Percentiles rank a stretch among this genome's conserved stretches.
Evolutionary conservation across 371 early-diverging fungal genomes (phyloP).

Genomic region (Apophysomyces ossiformis): DNA sequence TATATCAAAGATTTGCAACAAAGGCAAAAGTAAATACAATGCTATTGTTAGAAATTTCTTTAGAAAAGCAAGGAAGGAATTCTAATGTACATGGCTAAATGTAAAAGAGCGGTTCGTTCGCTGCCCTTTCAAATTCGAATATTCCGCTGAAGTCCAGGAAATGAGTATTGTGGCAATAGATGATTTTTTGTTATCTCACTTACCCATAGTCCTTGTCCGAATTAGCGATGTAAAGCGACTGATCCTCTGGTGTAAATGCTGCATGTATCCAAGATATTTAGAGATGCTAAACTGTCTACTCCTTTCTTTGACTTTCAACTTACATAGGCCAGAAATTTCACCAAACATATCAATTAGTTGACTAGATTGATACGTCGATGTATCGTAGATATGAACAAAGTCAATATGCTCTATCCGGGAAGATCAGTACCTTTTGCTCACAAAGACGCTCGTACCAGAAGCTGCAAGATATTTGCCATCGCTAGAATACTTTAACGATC

Average conservation of each 20-base stretch:
- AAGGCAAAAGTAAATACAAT: not conserved
- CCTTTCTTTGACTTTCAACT: not conserved
- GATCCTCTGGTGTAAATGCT: constrained; percentile 59
- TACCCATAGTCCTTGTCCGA: constrained; percentile 38
- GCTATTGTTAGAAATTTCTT: not conserved
- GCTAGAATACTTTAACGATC: constrained; percentile 73
- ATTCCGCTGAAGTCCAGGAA: constrained; percentile 20
- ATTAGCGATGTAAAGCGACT: constrained; percentile 64
- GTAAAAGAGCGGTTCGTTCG: not conserved
- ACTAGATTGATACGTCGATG: constrained; percentile 39
- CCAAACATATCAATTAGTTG: constrained; percentile 88
- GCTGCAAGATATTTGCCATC: constrained; percentile 74
- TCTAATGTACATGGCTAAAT: not conserved
- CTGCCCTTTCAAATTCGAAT: constrained; percentile 8
- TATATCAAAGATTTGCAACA: not conserved
- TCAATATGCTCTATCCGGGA: constrained; percentile 65
- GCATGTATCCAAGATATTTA: not conserved
- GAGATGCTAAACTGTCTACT: not conserved
- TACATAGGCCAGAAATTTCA: constrained; percentile 75
- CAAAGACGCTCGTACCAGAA: constrained; percentile 50
- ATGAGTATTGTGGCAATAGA: not conserved
- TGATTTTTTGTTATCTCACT: not conserved
- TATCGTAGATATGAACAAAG: constrained; percentile 78
- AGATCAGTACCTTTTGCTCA: not conserved
- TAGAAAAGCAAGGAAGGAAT: not conserved